Conservation (phyloP, 306 rosid genomes). For the Citrullus colocynthis region DNA sequence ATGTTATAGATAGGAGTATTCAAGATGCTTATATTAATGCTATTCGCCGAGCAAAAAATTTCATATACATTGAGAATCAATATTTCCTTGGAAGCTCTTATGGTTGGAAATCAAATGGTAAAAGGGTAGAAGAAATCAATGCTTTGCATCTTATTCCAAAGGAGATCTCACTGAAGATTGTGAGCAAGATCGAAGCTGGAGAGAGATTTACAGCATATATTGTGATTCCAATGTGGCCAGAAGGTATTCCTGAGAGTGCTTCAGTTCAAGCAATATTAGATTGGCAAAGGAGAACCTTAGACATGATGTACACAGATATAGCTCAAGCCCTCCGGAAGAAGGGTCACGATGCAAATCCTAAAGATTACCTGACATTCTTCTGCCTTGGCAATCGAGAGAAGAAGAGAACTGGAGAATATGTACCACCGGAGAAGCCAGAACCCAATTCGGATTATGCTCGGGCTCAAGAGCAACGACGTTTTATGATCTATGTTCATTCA, state of each 20-base stretch:
- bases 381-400: constrained; percentile 71
- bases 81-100: constrained; percentile 81
- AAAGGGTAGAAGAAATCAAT: constrained; percentile 43
- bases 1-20: constrained; percentile 52
- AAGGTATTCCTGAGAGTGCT: constrained; percentile 71
- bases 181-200: constrained; percentile 73
- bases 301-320: constrained; percentile 79
- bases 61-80: constrained; percentile 83
- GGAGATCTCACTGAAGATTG: constrained; percentile 66
- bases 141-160: constrained; percentile 79
- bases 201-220: constrained; percentile 58
- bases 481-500: constrained; percentile 96
- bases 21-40: constrained; percentile 81
- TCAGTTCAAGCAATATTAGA: constrained; percentile 78
- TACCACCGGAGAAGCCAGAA: constrained; percentile 45
- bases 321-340: constrained; percentile 38
- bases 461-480: constrained; percentile 52
- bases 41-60: constrained; percentile 60
- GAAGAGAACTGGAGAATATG: constrained; percentile 18
- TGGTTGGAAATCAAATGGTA: constrained; percentile 49
- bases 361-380: constrained; percentile 54
- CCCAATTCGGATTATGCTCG: constrained; percentile 39
- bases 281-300: constrained; percentile 78
- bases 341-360: constrained; percentile 32
- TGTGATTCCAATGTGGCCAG: constrained; percentile 94